Evolutionary conservation across 257 asterid species (phyloP).

Genomic region (Plantago ovata): DNA sequence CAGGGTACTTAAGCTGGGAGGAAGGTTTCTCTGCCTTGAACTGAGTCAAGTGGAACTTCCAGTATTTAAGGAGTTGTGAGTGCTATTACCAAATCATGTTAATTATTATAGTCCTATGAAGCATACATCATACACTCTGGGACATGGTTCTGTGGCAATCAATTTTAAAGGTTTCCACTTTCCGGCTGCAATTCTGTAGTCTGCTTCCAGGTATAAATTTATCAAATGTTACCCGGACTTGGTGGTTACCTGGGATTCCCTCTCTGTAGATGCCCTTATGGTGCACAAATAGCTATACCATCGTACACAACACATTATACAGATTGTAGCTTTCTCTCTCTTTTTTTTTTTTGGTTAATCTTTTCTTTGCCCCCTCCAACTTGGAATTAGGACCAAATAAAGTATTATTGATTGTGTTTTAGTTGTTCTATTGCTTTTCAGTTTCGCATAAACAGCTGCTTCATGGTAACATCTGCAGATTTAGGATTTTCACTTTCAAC

Average conservation of each 20-base stretch:
- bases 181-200: neutral
- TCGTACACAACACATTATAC: no score
- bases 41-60: conserved; percentile 86
- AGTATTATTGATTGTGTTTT: no score
- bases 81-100: conserved; percentile 12
- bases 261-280: no score
- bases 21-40: conserved; percentile 97
- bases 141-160: conserved; percentile 4
- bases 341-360: no score
- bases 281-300: no score
- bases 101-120: conserved; percentile 1
- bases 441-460: no score
- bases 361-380: no score
- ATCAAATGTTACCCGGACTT: neutral
- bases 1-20: conserved; percentile 94
- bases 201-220: neutral
- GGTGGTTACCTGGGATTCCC: no score
- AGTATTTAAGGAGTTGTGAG: conserved; percentile 74
- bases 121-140: neutral
- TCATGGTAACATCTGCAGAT: no score
- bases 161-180: neutral
- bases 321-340: no score
- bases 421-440: no score
- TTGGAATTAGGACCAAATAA: no score
- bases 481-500: neutral